phyloP scores from a whole-genome alignment of 2,329 filamentous ascomycete species.

The Claviceps capensis region DNA sequence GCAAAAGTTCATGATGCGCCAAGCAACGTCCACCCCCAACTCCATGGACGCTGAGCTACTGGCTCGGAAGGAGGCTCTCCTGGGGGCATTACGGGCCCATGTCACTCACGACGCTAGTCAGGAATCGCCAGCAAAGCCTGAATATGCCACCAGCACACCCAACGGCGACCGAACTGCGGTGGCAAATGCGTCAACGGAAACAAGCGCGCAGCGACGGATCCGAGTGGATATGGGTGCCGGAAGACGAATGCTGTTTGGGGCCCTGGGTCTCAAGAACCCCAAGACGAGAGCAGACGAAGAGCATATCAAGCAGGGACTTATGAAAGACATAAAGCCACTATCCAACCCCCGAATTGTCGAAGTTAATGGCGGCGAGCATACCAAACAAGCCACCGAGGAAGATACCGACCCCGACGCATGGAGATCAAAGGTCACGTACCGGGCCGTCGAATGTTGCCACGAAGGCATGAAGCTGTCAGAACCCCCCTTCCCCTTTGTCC shows the following conservation, averaged over 20 bases:
- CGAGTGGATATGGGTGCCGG: conserved; percentile 41
- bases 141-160: background rate
- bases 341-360: conserved; percentile 21
- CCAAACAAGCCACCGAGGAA: conserved; percentile 7
- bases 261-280: conserved; percentile 55
- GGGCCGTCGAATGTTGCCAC: conserved; percentile 74
- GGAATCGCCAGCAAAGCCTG: background rate
- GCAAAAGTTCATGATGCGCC: conserved; percentile 14
- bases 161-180: background rate
- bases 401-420: conserved; percentile 47
- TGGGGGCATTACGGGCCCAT: conserved; percentile 9
- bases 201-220: background rate
- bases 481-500: conserved; percentile 80
- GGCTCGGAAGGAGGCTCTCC: conserved; percentile 27
- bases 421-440: conserved; percentile 59
- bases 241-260: conserved; percentile 56
- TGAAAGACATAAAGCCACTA: conserved; percentile 35
- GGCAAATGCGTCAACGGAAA: background rate
- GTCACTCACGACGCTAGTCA: background rate
- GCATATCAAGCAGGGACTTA: conserved; percentile 43
- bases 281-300: conserved; percentile 57
- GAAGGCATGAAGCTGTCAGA: conserved; percentile 53
- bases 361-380: conserved; percentile 1
- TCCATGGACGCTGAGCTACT: conserved; percentile 15
- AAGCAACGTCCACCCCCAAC: conserved; percentile 1